Conservation (phyloP, 2,329 filamentous ascomycete species). For the Truncatella angustata region DNA sequence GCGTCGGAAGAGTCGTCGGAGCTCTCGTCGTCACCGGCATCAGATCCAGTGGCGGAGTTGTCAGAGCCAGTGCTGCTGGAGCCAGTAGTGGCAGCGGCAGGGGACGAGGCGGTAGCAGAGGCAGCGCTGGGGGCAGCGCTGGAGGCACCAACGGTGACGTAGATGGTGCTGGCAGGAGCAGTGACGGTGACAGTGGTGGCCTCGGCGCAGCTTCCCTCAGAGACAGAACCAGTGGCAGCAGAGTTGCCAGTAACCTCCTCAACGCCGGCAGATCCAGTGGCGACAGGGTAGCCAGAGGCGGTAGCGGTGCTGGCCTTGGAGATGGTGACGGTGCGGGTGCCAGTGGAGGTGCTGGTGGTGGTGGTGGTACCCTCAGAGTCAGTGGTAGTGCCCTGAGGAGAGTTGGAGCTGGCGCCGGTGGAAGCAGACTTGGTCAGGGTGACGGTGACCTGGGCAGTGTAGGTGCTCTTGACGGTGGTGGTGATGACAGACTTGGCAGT, state of each 20-base stretch:
- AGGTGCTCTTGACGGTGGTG: slow-evolving; percentile 29
- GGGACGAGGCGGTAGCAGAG: not conserved
- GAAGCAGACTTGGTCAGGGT: not conserved
- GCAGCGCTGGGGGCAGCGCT: not conserved
- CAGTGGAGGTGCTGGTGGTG: slow-evolving; percentile 27
- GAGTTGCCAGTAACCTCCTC: slow-evolving; percentile 11
- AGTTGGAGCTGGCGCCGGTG: slow-evolving; percentile 2
- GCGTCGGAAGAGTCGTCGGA: slow-evolving; percentile 15
- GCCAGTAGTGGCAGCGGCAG: not conserved
- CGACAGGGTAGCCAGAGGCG: not conserved
- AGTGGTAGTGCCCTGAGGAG: slow-evolving; percentile 12
- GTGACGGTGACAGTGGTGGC: slow-evolving; percentile 28
- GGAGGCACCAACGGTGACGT: slow-evolving; percentile 5
- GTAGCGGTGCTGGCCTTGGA: slow-evolving; percentile 13
- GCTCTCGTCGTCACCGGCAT: slow-evolving; percentile 13
- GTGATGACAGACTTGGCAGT: slow-evolving; percentile 24
- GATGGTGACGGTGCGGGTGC: slow-evolving; percentile 30
- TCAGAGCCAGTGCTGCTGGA: slow-evolving; percentile 1
- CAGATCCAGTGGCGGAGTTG: not conserved
- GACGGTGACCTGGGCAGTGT: slow-evolving; percentile 25
- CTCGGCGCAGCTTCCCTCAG: slow-evolving; percentile 24
- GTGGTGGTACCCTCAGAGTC: slow-evolving; percentile 23
- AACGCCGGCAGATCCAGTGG: slow-evolving; percentile 13
- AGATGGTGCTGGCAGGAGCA: slow-evolving; percentile 14
- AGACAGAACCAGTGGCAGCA: slow-evolving; percentile 14